Conservation (phyloP, 2,329 filamentous ascomycete species). For the Exophiala spinifera region DNA sequence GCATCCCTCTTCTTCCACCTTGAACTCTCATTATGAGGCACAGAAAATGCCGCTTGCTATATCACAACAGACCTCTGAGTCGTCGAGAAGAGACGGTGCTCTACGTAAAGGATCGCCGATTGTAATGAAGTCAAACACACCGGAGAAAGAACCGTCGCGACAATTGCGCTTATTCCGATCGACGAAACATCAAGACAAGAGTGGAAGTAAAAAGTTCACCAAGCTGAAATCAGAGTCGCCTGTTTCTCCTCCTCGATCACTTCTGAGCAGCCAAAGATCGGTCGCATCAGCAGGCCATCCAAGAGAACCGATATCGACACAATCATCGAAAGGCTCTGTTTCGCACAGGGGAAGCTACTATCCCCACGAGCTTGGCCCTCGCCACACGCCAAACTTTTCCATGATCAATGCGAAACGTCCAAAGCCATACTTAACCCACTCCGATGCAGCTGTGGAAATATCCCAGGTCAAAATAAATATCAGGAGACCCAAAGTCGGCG, state of each 20-base stretch:
- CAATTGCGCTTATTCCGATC: conserved; percentile 22
- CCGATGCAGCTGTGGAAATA: neutral
- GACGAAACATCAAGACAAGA: conserved; percentile 12
- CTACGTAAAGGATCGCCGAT: conserved; percentile 38
- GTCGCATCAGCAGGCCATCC: conserved; percentile 1
- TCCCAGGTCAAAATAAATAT: conserved; percentile 26
- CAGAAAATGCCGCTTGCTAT: conserved; percentile 40
- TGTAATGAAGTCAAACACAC: conserved; percentile 29
- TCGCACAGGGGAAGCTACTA: neutral
- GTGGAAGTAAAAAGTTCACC: conserved; percentile 16
- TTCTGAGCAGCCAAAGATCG: conserved; percentile 29
- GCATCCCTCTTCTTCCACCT: conserved; percentile 41
- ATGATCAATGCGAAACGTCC: conserved; percentile 4
- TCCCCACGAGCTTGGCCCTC: neutral
- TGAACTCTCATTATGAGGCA: conserved; percentile 48
- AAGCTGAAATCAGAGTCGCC: conserved; percentile 23
- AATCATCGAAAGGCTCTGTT: neutral
- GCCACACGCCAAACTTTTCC: neutral
- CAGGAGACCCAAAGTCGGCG: conserved; percentile 25
- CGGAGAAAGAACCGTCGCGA: conserved; percentile 19
- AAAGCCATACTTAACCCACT: conserved; percentile 7
- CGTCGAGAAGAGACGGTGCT: conserved; percentile 39
- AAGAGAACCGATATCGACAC: neutral
- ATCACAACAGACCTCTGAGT: conserved; percentile 45
- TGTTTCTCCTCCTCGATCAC: conserved; percentile 27